phyloP scores from a whole-genome alignment of 1,284 basidiomycete species.

The Puccinia horiana region DNA sequence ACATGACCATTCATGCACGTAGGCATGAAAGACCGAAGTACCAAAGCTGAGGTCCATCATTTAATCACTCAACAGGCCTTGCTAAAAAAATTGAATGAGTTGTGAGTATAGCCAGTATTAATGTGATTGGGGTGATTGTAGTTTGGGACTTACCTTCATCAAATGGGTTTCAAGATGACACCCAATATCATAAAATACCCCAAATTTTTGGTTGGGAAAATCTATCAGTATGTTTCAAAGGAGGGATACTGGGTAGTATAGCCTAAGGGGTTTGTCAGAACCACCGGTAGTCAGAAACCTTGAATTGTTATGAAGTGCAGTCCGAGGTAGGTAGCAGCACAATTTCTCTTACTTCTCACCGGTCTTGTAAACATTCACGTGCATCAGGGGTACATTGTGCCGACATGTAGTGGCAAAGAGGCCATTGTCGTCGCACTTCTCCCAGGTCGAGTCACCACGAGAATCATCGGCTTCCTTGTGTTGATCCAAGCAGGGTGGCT shows the following conservation, averaged over 20 bases:
- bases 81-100: neutral
- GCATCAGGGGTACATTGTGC: constrained; percentile 24
- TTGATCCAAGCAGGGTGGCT: constrained; percentile 18
- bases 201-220: neutral
- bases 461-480: constrained; percentile 28
- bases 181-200: constrained; percentile 9
- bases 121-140: neutral
- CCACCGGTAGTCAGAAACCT: neutral
- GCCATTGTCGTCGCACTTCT: constrained; percentile 13
- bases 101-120: neutral
- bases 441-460: too few relatives aligned
- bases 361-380: constrained; percentile 19
- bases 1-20: constrained; percentile 26
- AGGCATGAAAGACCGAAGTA: constrained; percentile 12
- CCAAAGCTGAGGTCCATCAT: constrained; percentile 20
- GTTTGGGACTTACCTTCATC: neutral
- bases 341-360: constrained; percentile 18
- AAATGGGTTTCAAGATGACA: constrained; percentile 31
- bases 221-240: neutral
- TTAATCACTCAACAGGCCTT: neutral
- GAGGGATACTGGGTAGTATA: constrained; percentile 20
- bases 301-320: too few relatives aligned
- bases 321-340: neutral
- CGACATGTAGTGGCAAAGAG: constrained; percentile 12
- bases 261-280: neutral